Evolutionary conservation across 2,329 filamentous ascomycete genomes (phyloP).

Genomic region (Microdochium bolleyi): DNA sequence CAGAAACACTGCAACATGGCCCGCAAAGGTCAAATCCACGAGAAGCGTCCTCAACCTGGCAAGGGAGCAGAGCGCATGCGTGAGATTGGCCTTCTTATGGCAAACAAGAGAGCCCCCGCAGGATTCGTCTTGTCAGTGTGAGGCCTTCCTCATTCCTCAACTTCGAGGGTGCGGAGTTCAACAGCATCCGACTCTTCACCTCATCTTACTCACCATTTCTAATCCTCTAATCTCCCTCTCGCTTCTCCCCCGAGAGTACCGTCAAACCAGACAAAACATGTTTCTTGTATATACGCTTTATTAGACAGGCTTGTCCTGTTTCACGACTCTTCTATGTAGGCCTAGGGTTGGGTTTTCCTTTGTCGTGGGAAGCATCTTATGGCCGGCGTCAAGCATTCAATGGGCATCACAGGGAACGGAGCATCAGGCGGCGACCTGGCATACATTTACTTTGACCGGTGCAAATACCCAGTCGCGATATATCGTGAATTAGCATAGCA

Average conservation of each 20-base stretch:
- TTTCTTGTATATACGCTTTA: constrained; percentile 10
- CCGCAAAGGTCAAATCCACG: constrained; percentile 55
- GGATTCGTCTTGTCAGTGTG: constrained; percentile 73
- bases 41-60: constrained; percentile 67
- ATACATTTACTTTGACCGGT: constrained; percentile 4
- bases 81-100: constrained; percentile 82
- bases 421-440: constrained; percentile 7
- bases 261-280: not conserved
- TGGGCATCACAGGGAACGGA: constrained; percentile 6
- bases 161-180: not conserved
- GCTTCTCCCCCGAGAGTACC: too few species aligned
- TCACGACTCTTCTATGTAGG: constrained; percentile 1
- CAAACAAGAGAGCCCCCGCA: constrained; percentile 66
- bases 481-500: not conserved
- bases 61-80: constrained; percentile 91
- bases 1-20: constrained; percentile 83
- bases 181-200: not conserved
- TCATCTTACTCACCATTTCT: not conserved
- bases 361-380: not conserved
- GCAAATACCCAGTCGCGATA: not conserved
- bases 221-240: not conserved
- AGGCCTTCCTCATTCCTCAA: constrained; percentile 10
- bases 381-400: constrained; percentile 2
- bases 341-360: not conserved
- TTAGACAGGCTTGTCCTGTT: constrained; percentile 3